Evolutionary conservation across 2,329 filamentous ascomycete species (phyloP).

Genomic region (Ciborinia camelliae): DNA sequence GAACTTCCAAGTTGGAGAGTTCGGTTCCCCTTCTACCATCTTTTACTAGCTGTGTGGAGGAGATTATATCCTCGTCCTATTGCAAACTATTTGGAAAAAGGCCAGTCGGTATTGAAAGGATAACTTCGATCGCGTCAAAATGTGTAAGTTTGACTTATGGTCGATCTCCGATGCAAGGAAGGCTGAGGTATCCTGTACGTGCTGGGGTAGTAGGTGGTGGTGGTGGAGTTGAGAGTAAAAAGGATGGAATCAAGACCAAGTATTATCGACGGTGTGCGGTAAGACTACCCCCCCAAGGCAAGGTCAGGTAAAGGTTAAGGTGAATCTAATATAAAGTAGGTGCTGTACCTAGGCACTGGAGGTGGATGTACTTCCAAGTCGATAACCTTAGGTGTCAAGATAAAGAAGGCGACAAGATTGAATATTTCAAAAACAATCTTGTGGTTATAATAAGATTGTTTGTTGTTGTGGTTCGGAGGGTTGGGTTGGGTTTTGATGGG

Average conservation of each 20-base stretch:
- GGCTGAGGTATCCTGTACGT: conserved; percentile 28
- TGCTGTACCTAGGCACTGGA: too few species aligned
- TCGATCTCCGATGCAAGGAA: conserved; percentile 24
- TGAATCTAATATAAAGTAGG: neutral
- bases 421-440: neutral
- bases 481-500: neutral
- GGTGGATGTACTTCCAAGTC: too few species aligned
- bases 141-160: conserved; percentile 20
- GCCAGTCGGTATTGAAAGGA: conserved; percentile 15
- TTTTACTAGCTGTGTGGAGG: conserved; percentile 47
- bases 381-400: neutral
- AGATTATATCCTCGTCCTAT: conserved; percentile 33
- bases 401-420: conserved; percentile 10
- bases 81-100: conserved; percentile 17
- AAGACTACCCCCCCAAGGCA: neutral
- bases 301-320: too few species aligned
- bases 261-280: conserved; percentile 19
- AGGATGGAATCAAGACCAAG: conserved; percentile 16
- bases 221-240: conserved; percentile 6
- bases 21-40: conserved; percentile 96
- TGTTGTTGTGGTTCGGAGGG: neutral
- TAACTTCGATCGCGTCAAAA: conserved; percentile 32
- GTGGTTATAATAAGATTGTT: neutral
- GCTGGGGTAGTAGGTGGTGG: conserved; percentile 27
- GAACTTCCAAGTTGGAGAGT: conserved; percentile 98